Evolutionary conservation across 768 basidiomycete species (phyloP).

Genomic region (Daedaleopsis nitida): DNA sequence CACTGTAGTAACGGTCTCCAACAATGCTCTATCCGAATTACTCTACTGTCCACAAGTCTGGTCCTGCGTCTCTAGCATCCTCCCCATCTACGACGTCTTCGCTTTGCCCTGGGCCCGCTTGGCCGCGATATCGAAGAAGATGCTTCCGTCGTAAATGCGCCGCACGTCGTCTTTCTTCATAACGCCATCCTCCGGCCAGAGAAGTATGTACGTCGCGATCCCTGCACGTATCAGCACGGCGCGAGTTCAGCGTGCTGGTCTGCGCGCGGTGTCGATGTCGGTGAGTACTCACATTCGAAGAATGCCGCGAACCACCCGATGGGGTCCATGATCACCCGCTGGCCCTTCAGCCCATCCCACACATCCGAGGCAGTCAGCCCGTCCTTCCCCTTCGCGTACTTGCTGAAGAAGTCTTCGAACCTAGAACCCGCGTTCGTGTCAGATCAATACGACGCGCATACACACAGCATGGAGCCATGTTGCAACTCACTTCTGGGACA

Average conservation of each 20-base stretch:
- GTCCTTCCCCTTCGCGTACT: slow-evolving; percentile 32
- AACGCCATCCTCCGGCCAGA: slow-evolving; percentile 42
- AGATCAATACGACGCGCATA: background rate
- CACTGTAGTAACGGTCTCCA: too few species aligned
- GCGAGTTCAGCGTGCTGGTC: background rate
- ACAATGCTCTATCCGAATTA: too few species aligned
- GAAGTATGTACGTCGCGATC: slow-evolving; percentile 39
- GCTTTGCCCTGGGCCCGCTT: slow-evolving; percentile 20
- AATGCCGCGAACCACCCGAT: slow-evolving; percentile 39
- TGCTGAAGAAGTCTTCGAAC: slow-evolving; percentile 47
- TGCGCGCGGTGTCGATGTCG: background rate
- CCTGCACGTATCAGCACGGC: slow-evolving; percentile 15
- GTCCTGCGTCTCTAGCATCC: too few species aligned
- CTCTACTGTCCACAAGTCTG: too few species aligned
- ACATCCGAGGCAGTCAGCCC: slow-evolving; percentile 32
- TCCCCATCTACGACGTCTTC: slow-evolving; percentile 1
- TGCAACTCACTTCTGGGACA: slow-evolving; percentile 31
- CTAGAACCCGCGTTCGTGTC: background rate
- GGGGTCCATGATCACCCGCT: slow-evolving; percentile 38
- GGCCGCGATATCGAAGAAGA: slow-evolving; percentile 37
- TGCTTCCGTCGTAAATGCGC: slow-evolving; percentile 42
- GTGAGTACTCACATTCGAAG: slow-evolving; percentile 35
- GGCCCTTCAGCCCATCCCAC: slow-evolving; percentile 36
- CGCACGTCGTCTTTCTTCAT: slow-evolving; percentile 45
- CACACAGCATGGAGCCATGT: background rate